Percentiles rank a stretch among this genome's conserved stretches.
Evolutionary conservation across 306 rosid genomes (phyloP).

Genomic region (Hippophae tibetana): DNA sequence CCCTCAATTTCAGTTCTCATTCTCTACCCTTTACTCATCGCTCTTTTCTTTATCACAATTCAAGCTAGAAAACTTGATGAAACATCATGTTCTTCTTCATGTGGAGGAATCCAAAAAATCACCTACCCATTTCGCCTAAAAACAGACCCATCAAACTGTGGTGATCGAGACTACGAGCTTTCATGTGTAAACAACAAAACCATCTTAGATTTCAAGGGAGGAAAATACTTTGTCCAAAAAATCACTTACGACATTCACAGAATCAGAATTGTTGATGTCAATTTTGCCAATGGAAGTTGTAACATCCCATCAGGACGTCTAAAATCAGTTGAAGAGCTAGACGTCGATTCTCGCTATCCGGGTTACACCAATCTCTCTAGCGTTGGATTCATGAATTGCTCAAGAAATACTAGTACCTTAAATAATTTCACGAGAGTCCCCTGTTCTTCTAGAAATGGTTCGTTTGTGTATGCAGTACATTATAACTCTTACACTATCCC

Average conservation of each 20-base stretch:
- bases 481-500: too few species aligned
- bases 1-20: neutral
- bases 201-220: slow-evolving; percentile 9
- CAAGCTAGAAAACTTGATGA: neutral
- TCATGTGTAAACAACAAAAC: slow-evolving; percentile 8
- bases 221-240: slow-evolving; percentile 7
- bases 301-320: slow-evolving; percentile 2
- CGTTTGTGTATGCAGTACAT: too few species aligned
- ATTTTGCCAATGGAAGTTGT: slow-evolving; percentile 17
- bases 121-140: slow-evolving; percentile 16
- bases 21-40: neutral
- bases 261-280: slow-evolving; percentile 14
- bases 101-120: slow-evolving; percentile 9
- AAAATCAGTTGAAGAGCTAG: too few species aligned
- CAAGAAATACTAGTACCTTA: too few species aligned
- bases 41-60: neutral
- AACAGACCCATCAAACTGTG: slow-evolving; percentile 13
- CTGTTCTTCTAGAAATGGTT: too few species aligned
- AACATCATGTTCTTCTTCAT: slow-evolving; percentile 1
- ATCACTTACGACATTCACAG: slow-evolving; percentile 1
- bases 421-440: too few species aligned
- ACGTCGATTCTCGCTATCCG: too few species aligned
- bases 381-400: too few species aligned
- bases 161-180: slow-evolving; percentile 14
- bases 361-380: too few species aligned